Evolutionary conservation across 78 protist genomes (phyloP).

Genomic region (Dictyostelium intermedium): DNA sequence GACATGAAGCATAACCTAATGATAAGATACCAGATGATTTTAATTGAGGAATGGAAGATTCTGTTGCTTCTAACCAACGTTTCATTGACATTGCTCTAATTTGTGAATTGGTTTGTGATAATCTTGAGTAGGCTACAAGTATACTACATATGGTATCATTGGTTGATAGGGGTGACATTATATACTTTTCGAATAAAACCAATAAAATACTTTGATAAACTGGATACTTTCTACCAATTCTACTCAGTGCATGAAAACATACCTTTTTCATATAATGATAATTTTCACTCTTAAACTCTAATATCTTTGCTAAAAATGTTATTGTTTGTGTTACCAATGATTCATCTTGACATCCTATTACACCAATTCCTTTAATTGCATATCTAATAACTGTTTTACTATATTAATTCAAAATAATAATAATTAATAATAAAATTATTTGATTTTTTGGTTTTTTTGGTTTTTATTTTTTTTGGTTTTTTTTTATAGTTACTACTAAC

Average conservation of each 20-base stretch:
- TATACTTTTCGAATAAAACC: constrained; percentile 42
- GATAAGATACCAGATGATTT: constrained; percentile 74
- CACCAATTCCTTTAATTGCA: constrained; percentile 39
- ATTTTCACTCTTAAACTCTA: constrained; percentile 62
- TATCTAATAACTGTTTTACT: constrained; percentile 42
- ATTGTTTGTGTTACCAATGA: constrained; percentile 55
- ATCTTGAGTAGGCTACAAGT: constrained; percentile 36
- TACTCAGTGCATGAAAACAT: constrained; percentile 54
- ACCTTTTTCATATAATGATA: constrained; percentile 45
- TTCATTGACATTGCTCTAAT: constrained; percentile 31
- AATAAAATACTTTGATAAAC: constrained; percentile 43
- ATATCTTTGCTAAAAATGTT: constrained; percentile 55
- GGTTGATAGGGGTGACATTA: neutral
- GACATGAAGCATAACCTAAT: constrained; percentile 83
- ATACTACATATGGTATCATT: constrained; percentile 31
- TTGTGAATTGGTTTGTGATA: constrained; percentile 76
- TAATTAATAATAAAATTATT: neutral
- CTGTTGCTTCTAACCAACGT: constrained; percentile 72
- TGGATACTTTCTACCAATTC: constrained; percentile 72
- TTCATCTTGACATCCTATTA: constrained; percentile 66
- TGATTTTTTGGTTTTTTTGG: neutral
- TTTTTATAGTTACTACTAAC: neutral
- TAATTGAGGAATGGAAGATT: constrained; percentile 6
- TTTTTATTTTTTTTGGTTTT: neutral
- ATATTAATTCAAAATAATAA: neutral